Evolutionary conservation across 805 yeast genomes (phyloP), one percentile per base, ranked within the genome.

Genomic region (Hagleromyces aurorensis): DNA sequence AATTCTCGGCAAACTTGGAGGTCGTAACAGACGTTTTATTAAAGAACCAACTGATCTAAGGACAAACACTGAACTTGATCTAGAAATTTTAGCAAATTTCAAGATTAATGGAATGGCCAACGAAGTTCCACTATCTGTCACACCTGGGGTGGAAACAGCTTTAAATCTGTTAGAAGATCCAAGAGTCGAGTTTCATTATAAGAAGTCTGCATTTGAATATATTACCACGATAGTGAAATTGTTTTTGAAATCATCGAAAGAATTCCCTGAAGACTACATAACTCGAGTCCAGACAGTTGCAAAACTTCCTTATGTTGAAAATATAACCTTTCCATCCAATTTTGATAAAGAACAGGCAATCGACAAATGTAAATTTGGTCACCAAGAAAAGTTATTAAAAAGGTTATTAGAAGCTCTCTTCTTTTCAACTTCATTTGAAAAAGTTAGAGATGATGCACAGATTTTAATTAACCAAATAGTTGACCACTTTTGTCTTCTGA

Each of bases 1-100:
- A 38, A 85, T 91, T 21, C 62, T 91, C 29, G 98, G 99, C 29
- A 91, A 93, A 52, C 63, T 91, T 11, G 99, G 99, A 21, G 99
- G 99, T 2, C 72, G 98, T 50, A 91, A 91, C 47, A 76, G 96
- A 44, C 76, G 79, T 30, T 84, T 85, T 50, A 67, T 91, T 45
- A 75, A 74, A 33, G 80, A 93, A 2, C 85, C 87, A 21, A 61
- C 70, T 23, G 78, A 81, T 33, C 61, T 91, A 42, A 62, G 66
- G 26, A 58, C 72, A 1, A 69, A 68, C 36, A 63, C 71, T 1
- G 57, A 51, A 23, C 47, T 72, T n/a, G 78, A 78, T 34, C 84
- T 80, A 44, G 82, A 82, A 37, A 62, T 83, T 6, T 64, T 72
- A 11, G 86, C 89, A 0, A 53, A 73, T 29, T 73, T 89, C 52